A percentile compares a stretch with the other conserved stretches of the same genome.
phyloP scores from a whole-genome alignment of 192 early-diverging fungal species.

The Coemansia sp. region DNA sequence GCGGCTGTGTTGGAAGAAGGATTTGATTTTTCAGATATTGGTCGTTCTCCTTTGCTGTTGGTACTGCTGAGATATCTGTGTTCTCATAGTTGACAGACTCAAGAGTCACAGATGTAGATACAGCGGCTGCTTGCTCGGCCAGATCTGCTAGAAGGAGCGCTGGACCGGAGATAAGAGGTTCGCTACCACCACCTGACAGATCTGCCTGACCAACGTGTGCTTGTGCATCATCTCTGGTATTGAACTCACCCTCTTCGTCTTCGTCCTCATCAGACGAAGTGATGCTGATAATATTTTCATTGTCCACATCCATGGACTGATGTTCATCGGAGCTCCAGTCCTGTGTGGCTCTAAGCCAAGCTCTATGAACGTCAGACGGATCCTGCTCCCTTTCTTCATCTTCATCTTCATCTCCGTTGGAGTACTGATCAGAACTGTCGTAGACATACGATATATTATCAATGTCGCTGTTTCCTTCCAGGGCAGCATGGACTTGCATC shows the following conservation, averaged over 20 bases:
- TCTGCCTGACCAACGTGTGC: background rate
- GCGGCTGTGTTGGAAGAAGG: constrained; percentile 5
- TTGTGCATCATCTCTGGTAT: background rate
- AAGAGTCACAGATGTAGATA: background rate
- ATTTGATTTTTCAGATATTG: background rate
- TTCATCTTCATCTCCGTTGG: background rate
- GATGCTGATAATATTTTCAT: constrained; percentile 12
- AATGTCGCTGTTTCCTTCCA: constrained; percentile 7
- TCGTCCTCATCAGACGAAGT: constrained; percentile 17
- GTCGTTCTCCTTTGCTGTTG: background rate
- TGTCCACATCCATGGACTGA: constrained; percentile 2
- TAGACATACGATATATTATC: background rate
- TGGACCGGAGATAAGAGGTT: background rate
- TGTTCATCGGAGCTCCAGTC: constrained; percentile 7
- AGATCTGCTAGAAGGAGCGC: background rate
- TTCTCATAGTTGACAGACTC: background rate
- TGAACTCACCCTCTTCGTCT: background rate
- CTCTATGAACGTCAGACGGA: constrained; percentile 1
- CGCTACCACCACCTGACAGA: background rate
- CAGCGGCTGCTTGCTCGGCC: background rate
- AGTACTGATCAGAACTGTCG: background rate
- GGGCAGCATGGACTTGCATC: constrained; percentile 30
- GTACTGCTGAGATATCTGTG: no score
- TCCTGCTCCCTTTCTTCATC: background rate
- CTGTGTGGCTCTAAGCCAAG: constrained; percentile 13